Base-by-base conservation (phyloP, 2,329 filamentous ascomycete species). In the Alternaria longipes region DNA sequence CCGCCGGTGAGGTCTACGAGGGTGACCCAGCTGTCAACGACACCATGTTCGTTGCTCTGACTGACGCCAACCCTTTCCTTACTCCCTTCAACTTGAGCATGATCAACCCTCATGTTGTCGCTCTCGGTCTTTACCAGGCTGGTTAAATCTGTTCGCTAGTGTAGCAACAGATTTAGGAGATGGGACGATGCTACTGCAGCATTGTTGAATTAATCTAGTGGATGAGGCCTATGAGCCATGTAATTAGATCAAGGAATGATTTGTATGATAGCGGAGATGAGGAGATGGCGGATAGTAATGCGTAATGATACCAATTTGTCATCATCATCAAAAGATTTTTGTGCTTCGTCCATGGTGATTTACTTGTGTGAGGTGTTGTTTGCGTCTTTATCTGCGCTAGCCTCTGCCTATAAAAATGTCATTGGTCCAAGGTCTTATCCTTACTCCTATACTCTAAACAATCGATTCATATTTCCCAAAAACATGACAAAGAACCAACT, bases 21-120 rank as follows among this genome's bases (percentile, higher is more conserved):
- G 86, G 87, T 1, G 89, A 93, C 56, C 89, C 89, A 0, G 86
- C 87, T 1, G 83, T 91, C 52, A 95, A 95, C 67, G 90, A 87
- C 0, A 95, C 92, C 4, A 90, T 93, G 79, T 95, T 94, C 74
- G 81, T 96, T 47, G 90, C 88, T 0, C 74, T 97, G 11, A 94
- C 91, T 0, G 91, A 94, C 69, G 74, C 77, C 0, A 85, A 93
- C 65, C 67, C 89, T 0, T 88, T 83, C 62, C 84, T 94, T 3
- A 94, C 91, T 8, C 90, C 91, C 0, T 94, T 92, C 78, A 95
- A 95, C 73, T 60, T 94, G 60, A 86, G 83, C 24, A 84, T 87
- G 83, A 83, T 94, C 20, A 94, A 95, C 66, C 88, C 91, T 0
- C 91, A 93, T 69, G 89, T 95, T 36, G 86, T 87, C 57, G 91